Evolutionary conservation across 208 protist genomes (phyloP), one percentile per base, ranked within the genome.

Genomic region (Angomonas ambiguus): DNA sequence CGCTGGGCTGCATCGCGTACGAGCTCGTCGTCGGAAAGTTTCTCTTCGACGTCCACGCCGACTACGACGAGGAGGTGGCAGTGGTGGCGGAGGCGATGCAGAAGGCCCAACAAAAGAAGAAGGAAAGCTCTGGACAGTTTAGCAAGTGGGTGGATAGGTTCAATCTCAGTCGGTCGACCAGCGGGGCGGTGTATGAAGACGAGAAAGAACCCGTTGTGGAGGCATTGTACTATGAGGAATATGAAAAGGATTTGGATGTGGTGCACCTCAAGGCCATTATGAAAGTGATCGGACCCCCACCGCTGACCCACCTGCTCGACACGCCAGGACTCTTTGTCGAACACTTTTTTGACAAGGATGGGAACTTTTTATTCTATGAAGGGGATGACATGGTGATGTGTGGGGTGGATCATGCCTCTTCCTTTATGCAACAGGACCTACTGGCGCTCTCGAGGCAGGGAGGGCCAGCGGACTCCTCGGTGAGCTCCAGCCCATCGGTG

Each of bases 1-100:
- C 79, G 2, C 32, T 94, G 0, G 88, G 74, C 20, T 94, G 88
- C 70, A 77, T 90, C 42, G 81, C 87, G 6, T 94, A 87, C 75
- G 88, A 94, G 55, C 76, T 94, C 56, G 63, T 94, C 49, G 79
- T 73, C 20, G 88, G 84, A 1, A 69, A 62, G 51, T 83, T 85
- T 58, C 65, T 93, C 45, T 80, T 94, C 31, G 86, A 94, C 63
- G 38, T 51, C 34, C 51, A 62, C 28, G 60, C 28, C 5, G 69
- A 77, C 51, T 68, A 72, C 25, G 66, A 69, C 22, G 30, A 56
- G 18, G 32, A 60, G 13, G n/a, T 63, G 27, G 11, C 8, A 27
- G 58, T 48, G 30, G 64, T 38, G 49, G n/a, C 31, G 24, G 31
- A 61, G 31, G 45, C 58, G 41, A 27, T 65, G 65, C 38, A 57